These are phyloP conservation scores for Alternaria angustiovoidea DNA, from an alignment of 2,329 filamentous ascomycete species.

Conservation along the genomic window DNA sequence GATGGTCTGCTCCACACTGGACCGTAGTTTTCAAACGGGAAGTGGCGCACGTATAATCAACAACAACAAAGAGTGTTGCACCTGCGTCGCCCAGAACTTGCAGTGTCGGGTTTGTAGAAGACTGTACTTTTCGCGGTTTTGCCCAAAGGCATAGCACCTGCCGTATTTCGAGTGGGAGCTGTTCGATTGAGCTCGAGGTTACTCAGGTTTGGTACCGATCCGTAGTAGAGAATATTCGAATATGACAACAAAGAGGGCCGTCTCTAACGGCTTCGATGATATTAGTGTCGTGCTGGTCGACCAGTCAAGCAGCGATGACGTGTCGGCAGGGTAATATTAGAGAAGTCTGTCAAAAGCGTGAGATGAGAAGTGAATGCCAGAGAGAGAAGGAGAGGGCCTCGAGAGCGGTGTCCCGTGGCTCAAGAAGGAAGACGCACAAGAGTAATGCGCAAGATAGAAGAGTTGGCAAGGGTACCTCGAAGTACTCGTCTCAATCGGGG, in stretches of 20 bases:
- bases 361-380: conserved; percentile 19
- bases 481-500: conserved; percentile 23
- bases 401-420: conserved; percentile 19
- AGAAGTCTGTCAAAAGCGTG: conserved; percentile 12
- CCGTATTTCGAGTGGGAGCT: background rate
- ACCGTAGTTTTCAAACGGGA: conserved; percentile 18
- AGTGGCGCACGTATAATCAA: conserved; percentile 17
- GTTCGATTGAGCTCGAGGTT: background rate
- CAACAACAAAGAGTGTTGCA: background rate
- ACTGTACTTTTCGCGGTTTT: conserved; percentile 11
- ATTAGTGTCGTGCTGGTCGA: conserved; percentile 23
- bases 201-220: conserved; percentile 22
- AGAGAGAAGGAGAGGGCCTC: conserved; percentile 12
- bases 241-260: conserved; percentile 25
- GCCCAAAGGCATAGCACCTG: conserved; percentile 11
- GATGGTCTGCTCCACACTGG: conserved; percentile 16
- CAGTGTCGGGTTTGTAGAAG: conserved; percentile 2
- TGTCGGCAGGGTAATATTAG: conserved; percentile 8
- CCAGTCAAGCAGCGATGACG: conserved; percentile 21
- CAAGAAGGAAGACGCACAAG: conserved; percentile 18
- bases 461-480: conserved; percentile 26
- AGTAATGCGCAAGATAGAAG: conserved; percentile 24
- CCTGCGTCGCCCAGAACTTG: background rate
- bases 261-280: conserved; percentile 16
- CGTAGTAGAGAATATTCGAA: conserved; percentile 24